Conservation (phyloP, 208 protist genomes). For the Porcisia hertigi region DNA sequence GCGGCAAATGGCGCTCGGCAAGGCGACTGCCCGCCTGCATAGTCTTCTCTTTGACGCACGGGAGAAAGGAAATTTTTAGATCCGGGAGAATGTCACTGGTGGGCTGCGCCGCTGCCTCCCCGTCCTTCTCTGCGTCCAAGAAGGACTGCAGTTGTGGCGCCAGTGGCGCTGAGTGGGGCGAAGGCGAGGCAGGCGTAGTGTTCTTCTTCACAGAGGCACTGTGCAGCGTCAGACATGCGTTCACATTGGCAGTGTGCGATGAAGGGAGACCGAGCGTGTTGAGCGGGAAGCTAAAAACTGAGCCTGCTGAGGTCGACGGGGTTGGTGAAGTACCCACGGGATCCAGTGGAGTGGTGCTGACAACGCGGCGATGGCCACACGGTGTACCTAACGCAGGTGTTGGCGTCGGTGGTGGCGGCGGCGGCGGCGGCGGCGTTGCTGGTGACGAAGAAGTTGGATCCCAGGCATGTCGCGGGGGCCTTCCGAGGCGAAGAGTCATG, state of each 20-base stretch:
- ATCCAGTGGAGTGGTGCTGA: neutral
- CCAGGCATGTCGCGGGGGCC: neutral
- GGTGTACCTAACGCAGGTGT: slow-evolving; percentile 3
- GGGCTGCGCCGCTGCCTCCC: neutral
- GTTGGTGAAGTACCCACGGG: neutral
- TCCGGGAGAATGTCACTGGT: neutral
- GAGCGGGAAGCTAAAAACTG: neutral
- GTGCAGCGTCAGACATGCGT: neutral
- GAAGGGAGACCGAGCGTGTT: neutral
- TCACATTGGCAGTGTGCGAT: too few relatives aligned
- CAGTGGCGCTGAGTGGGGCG: too few relatives aligned
- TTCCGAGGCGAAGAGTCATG: slow-evolving; percentile 6
- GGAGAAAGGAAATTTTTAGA: neutral
- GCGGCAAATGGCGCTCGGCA: neutral
- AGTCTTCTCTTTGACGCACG: neutral
- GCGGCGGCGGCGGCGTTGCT: neutral
- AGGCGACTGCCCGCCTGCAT: neutral
- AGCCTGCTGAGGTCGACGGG: neutral
- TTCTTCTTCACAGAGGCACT: neutral
- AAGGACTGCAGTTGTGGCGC: neutral
- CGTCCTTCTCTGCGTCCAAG: neutral
- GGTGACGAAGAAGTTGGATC: neutral
- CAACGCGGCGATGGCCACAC: neutral
- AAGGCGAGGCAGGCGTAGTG: neutral
- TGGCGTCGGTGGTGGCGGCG: slow-evolving; percentile 9